These are phyloP conservation scores for Pseudogymnoascus sp. DNA, from an alignment of 2,329 filamentous ascomycete genomes.

Conservation along the genomic window DNA sequence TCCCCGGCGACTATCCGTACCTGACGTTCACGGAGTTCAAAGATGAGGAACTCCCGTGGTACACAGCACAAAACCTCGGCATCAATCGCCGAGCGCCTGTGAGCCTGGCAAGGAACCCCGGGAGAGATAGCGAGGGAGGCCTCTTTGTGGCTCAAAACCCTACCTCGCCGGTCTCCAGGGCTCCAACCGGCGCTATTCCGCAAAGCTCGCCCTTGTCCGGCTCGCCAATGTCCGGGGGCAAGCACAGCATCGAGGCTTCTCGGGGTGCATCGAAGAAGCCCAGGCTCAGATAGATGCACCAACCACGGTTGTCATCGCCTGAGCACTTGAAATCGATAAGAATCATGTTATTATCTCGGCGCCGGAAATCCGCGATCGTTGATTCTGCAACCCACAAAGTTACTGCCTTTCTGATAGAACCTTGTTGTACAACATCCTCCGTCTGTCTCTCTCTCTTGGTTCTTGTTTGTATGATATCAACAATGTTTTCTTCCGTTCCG, in stretches of 20 bases:
- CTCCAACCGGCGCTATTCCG: background rate
- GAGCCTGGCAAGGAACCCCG: background rate
- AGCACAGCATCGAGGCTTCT: background rate
- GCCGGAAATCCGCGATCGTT: background rate
- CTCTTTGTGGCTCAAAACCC: background rate
- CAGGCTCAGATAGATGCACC: background rate
- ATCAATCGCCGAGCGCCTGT: background rate
- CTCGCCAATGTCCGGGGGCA: background rate
- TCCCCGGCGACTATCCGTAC: conserved; percentile 32
- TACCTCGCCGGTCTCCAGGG: background rate
- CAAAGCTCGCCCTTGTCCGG: background rate
- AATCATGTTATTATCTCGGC: background rate
- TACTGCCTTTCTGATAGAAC: background rate
- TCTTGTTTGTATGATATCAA: background rate
- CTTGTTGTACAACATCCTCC: background rate
- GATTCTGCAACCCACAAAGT: background rate
- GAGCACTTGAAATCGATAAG: background rate
- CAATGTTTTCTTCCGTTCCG: background rate
- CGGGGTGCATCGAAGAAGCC: background rate
- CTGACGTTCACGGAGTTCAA: conserved; percentile 55
- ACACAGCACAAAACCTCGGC: background rate
- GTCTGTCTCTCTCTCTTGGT: background rate
- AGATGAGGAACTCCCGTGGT: conserved; percentile 55
- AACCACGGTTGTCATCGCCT: background rate
- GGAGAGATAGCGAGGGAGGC: too few relatives aligned